Percentiles rank a stretch among this genome's conserved stretches.
Evolutionary conservation across 371 early-diverging fungal species (phyloP).

Genomic region (Choanephora cucurbitarum): DNA sequence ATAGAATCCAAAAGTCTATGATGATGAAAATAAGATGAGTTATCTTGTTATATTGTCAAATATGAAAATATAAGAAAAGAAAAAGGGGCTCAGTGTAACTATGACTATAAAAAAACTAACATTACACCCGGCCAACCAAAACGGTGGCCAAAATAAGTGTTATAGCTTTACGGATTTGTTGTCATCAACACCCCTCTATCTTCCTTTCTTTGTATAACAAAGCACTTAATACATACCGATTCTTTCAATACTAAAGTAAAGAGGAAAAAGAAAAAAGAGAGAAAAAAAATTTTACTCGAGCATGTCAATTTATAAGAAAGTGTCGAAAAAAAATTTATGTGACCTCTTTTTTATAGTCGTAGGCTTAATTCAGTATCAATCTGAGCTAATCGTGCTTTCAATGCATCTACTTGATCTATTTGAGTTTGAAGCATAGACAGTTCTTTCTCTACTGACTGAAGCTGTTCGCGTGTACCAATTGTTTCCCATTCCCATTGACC

Average conservation of each 20-base stretch:
- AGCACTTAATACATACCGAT: background rate
- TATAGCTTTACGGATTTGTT: conserved; percentile 29
- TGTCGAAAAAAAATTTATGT: conserved; percentile 1
- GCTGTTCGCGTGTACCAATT: conserved; percentile 75
- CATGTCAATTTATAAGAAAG: conserved; percentile 1
- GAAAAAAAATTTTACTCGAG: background rate
- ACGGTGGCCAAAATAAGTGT: conserved; percentile 35
- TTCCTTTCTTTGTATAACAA: background rate
- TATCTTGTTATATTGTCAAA: too few species aligned
- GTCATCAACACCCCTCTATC: conserved; percentile 26
- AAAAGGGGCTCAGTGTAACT: conserved; percentile 38
- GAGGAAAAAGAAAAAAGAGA: background rate
- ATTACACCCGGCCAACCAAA: conserved; percentile 36
- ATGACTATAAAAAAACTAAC: conserved; percentile 38
- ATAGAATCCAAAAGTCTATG: too few species aligned
- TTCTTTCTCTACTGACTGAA: conserved; percentile 83
- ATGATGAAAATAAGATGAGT: too few species aligned
- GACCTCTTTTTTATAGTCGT: conserved; percentile 12
- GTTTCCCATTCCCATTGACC: conserved; percentile 81
- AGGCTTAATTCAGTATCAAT: conserved; percentile 66
- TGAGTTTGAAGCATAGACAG: conserved; percentile 73
- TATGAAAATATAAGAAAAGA: too few species aligned
- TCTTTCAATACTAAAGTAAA: background rate
- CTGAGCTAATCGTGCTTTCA: conserved; percentile 67
- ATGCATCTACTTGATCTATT: conserved; percentile 71